Percentiles rank a stretch among this genome's conserved stretches.
phyloP scores from a whole-genome alignment of 306 rosid genomes.

The Cucurbita argyrosperma region DNA sequence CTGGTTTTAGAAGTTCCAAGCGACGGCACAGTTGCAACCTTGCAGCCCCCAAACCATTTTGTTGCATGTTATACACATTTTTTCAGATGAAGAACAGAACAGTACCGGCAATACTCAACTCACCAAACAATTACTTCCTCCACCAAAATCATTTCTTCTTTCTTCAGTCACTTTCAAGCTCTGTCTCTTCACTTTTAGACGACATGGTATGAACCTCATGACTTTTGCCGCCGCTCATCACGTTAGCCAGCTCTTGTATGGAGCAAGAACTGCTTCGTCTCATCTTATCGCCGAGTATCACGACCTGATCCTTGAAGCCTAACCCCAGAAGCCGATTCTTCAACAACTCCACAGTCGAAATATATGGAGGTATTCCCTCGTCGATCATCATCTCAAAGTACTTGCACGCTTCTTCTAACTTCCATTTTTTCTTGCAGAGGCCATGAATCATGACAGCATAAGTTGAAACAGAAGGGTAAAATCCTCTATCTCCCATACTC shows the following conservation, averaged over 20 bases:
- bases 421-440: constrained; percentile 58
- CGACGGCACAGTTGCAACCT: neutral
- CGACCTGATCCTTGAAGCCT: constrained; percentile 40
- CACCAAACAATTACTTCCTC: no score
- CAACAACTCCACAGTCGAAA: constrained; percentile 49
- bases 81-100: no score
- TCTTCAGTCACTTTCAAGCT: constrained; percentile 16
- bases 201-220: constrained; percentile 11
- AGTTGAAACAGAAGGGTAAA: constrained; percentile 70
- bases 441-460: constrained; percentile 79
- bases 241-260: constrained; percentile 42
- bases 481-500: constrained; percentile 32
- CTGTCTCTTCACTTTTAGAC: constrained; percentile 20
- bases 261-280: constrained; percentile 48
- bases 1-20: neutral
- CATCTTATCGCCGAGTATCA: constrained; percentile 61
- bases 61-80: neutral
- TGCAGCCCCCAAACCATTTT: neutral
- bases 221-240: constrained; percentile 33
- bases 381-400: constrained; percentile 82
- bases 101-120: no score
- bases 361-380: constrained; percentile 81
- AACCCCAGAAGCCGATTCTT: constrained; percentile 45
- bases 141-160: no score
- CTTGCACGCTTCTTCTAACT: constrained; percentile 66